Conservation (phyloP, 1,139 yeast genomes). For the Kurtzmaniella quercitrusa region DNA sequence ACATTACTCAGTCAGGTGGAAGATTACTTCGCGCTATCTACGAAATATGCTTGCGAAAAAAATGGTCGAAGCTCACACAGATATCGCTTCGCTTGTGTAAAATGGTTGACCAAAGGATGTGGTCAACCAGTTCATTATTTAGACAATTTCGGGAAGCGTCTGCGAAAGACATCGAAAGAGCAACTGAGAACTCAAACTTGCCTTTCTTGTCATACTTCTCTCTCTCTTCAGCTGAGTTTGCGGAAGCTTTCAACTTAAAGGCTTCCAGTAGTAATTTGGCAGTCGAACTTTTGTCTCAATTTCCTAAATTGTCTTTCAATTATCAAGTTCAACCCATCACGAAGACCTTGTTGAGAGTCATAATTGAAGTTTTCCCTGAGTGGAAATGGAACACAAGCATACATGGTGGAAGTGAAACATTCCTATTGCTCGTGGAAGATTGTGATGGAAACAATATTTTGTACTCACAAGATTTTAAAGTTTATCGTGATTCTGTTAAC, state of each 20-base stretch:
- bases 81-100: conserved; percentile 63
- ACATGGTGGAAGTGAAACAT: conserved; percentile 66
- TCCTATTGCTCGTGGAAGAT: conserved; percentile 73
- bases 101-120: conserved; percentile 75
- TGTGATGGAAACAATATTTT: conserved; percentile 77
- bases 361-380: conserved; percentile 60
- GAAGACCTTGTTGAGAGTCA: conserved; percentile 58
- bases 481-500: conserved; percentile 45
- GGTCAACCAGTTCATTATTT: conserved; percentile 84
- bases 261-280: conserved; percentile 56
- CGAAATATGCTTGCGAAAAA: conserved; percentile 68
- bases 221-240: conserved; percentile 68
- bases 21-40: conserved; percentile 80
- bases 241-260: conserved; percentile 75
- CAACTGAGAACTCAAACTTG: conserved; percentile 74
- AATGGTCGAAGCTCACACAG: conserved; percentile 68
- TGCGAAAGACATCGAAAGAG: conserved; percentile 60
- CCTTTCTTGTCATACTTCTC: conserved; percentile 81
- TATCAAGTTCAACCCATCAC: conserved; percentile 77
- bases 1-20: conserved; percentile 90
- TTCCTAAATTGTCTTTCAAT: conserved; percentile 60
- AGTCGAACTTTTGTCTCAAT: conserved; percentile 59
- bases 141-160: conserved; percentile 61
- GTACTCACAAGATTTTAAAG: conserved; percentile 49
- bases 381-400: conserved; percentile 71